A percentile compares a stretch with the other conserved stretches of the same genome.
phyloP scores from a whole-genome alignment of 2,329 filamentous ascomycete genomes.

The Cytospora schulzeri region DNA sequence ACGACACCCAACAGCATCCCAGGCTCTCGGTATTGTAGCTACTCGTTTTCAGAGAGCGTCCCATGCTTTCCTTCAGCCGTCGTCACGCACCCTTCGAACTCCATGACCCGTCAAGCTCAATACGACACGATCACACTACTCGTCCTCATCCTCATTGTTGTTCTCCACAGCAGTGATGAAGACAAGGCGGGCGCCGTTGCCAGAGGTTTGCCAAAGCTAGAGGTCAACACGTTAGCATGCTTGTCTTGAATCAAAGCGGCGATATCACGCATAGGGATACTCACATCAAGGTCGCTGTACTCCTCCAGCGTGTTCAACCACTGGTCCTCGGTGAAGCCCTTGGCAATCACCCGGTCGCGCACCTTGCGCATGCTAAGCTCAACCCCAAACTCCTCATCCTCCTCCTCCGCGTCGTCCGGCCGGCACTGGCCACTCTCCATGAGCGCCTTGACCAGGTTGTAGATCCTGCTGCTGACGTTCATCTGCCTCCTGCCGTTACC shows the following conservation, averaged over 20 bases:
- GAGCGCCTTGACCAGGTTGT: constrained; percentile 88
- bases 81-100: not conserved
- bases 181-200: constrained; percentile 68
- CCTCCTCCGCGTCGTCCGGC: constrained; percentile 64
- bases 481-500: constrained; percentile 62
- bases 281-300: constrained; percentile 86
- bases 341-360: constrained; percentile 87
- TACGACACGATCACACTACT: constrained; percentile 13
- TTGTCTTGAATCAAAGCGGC: not conserved
- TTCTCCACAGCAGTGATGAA: constrained; percentile 66
- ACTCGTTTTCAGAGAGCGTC: not conserved
- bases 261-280: constrained; percentile 44
- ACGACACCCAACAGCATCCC: not conserved
- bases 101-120: too few relatives aligned
- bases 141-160: constrained; percentile 53
- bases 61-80: not conserved
- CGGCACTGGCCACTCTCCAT: constrained; percentile 84
- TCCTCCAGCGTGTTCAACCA: constrained; percentile 85
- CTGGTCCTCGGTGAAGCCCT: constrained; percentile 95
- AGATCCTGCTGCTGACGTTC: constrained; percentile 87
- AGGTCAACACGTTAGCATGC: constrained; percentile 40
- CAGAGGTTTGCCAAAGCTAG: constrained; percentile 78
- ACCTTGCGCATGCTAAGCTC: constrained; percentile 89
- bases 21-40: not conserved
- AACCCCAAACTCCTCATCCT: constrained; percentile 53